These are phyloP conservation scores for Cyclotella baltica DNA, from an alignment of 108 stramenopile genomes.

Conservation along the genomic window DNA sequence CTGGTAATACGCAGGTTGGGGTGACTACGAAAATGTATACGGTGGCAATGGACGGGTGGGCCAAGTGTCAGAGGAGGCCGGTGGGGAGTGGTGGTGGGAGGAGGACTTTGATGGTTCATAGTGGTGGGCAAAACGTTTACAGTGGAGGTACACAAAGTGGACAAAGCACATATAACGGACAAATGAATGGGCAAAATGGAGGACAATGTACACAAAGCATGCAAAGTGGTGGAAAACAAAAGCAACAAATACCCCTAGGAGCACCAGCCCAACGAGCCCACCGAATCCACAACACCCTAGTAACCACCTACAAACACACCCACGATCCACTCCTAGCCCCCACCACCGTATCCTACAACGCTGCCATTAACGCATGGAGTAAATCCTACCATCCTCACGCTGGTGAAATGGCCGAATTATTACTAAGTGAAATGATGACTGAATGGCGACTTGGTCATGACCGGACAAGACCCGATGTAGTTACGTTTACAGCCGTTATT, in stretches of 20 bases:
- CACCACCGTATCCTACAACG: slow-evolving; percentile 65
- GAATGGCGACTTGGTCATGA: slow-evolving; percentile 54
- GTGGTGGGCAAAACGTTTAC: no score
- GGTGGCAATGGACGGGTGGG: slow-evolving; percentile 74
- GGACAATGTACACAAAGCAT: no score
- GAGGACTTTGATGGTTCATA: no score
- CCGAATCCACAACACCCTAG: slow-evolving; percentile 65
- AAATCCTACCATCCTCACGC: slow-evolving; percentile 57
- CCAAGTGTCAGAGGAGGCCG: slow-evolving; percentile 58
- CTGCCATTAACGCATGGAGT: slow-evolving; percentile 74
- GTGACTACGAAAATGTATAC: slow-evolving; percentile 42
- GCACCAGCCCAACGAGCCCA: slow-evolving; percentile 70
- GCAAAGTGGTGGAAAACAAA: not conserved
- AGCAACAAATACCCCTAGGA: slow-evolving; percentile 35
- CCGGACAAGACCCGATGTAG: slow-evolving; percentile 69
- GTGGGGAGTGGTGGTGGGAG: no score
- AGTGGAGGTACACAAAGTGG: no score
- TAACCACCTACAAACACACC: slow-evolving; percentile 51
- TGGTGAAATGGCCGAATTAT: slow-evolving; percentile 61
- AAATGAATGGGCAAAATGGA: no score
- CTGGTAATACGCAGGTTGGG: slow-evolving; percentile 30
- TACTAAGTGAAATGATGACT: slow-evolving; percentile 66
- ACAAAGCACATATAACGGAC: no score
- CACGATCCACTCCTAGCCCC: slow-evolving; percentile 58
- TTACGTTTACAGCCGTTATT: slow-evolving; percentile 70